These are phyloP conservation scores for Plasmodium blacklocki DNA, from an alignment of 169 alveolate species.

Conservation along the genomic window DNA sequence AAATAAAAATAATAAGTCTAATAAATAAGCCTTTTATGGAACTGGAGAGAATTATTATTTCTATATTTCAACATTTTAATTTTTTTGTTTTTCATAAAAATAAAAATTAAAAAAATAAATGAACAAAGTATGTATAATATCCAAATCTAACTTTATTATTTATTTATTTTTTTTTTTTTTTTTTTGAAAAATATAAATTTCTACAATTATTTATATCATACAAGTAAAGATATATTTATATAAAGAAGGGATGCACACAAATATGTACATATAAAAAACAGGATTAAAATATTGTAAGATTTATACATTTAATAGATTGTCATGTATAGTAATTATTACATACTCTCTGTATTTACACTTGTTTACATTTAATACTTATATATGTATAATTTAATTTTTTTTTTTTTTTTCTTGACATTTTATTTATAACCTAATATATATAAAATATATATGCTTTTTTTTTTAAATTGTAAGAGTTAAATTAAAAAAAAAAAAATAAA, in stretches of 20 bases:
- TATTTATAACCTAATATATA: no score
- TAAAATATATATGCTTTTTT: no score
- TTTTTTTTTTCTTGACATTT: no score
- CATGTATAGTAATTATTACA: not conserved
- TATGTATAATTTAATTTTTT: not conserved
- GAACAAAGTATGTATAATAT: not conserved
- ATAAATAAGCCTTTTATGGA: not conserved
- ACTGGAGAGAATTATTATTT: constrained; percentile 40
- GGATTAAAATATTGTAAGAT: no score
- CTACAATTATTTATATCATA: not conserved
- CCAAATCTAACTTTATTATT: not conserved
- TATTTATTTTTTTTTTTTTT: not conserved
- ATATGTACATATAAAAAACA: not conserved
- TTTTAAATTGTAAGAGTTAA: no score
- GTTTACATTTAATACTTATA: constrained; percentile 11
- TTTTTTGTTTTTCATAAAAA: constrained; percentile 9
- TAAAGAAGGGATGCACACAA: constrained; percentile 11
- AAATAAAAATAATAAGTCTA: constrained; percentile 5
- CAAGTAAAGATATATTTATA: not conserved
- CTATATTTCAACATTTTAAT: constrained; percentile 15
- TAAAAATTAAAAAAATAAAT: constrained; percentile 34
- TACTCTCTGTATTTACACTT: constrained; percentile 74
- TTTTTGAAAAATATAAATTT: not conserved
- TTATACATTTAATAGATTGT: no score
- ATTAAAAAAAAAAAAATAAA: no score